A percentile compares a stretch with the other conserved stretches of the same genome.
Conservation (phyloP, 768 basidiomycete species). For the Phaffia tasmanica region DNA sequence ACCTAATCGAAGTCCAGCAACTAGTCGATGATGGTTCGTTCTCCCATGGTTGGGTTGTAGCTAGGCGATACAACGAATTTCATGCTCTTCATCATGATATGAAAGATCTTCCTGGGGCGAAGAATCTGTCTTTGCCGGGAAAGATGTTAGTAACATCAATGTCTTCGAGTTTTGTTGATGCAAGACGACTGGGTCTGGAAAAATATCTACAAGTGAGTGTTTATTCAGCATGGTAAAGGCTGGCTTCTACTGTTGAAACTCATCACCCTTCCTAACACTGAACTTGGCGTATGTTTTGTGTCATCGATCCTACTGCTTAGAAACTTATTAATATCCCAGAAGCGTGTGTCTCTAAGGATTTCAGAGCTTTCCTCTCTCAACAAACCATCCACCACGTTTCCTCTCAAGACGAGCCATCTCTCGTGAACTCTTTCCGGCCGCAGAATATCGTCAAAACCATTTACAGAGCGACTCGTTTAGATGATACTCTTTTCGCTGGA, state of each 20-base stretch:
- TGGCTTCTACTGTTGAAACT: neutral
- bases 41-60: slow-evolving; percentile 81
- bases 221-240: neutral
- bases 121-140: slow-evolving; percentile 75
- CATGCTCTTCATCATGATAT: slow-evolving; percentile 75
- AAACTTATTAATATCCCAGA: slow-evolving; percentile 14
- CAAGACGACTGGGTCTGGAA: slow-evolving; percentile 64
- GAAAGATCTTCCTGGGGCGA: slow-evolving; percentile 53
- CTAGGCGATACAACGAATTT: slow-evolving; percentile 90
- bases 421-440: slow-evolving; percentile 8
- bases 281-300: neutral
- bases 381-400: slow-evolving; percentile 27
- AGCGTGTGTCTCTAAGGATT: slow-evolving; percentile 40
- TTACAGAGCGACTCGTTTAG: slow-evolving; percentile 84
- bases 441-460: slow-evolving; percentile 71
- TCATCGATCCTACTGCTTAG: neutral
- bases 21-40: slow-evolving; percentile 58
- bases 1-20: slow-evolving; percentile 85
- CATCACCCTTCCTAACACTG: neutral
- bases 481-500: slow-evolving; percentile 84
- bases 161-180: slow-evolving; percentile 77
- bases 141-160: slow-evolving; percentile 84
- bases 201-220: slow-evolving; percentile 75
- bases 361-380: slow-evolving; percentile 74
- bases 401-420: slow-evolving; percentile 3